A percentile compares a stretch with the other conserved stretches of the same genome.
phyloP scores from a whole-genome alignment of 352 stramenopile genomes.

The Bremia lactucae region DNA sequence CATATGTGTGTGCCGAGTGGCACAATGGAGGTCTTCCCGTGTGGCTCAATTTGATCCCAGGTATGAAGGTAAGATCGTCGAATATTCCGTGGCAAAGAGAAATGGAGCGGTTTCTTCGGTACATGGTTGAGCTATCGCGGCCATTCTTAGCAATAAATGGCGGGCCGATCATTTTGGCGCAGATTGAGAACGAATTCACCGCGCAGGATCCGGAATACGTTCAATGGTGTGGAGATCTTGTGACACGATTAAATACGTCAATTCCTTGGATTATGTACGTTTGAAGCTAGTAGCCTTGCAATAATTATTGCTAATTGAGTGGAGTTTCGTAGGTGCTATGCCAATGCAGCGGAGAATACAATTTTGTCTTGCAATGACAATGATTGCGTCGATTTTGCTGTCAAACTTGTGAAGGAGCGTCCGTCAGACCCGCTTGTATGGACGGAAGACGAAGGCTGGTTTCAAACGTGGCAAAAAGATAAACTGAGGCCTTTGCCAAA shows the following conservation, averaged over 20 bases:
- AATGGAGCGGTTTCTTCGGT: conserved; percentile 49
- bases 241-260: conserved; percentile 36
- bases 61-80: conserved; percentile 38
- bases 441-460: conserved; percentile 72
- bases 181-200: conserved; percentile 66
- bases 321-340: conserved; percentile 33
- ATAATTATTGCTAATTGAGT: not conserved
- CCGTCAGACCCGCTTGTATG: conserved; percentile 49
- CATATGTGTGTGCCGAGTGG: conserved; percentile 63
- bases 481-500: conserved; percentile 20
- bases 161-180: conserved; percentile 59
- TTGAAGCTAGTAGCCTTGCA: not conserved
- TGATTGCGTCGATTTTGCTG: conserved; percentile 55
- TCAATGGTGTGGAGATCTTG: conserved; percentile 43
- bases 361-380: conserved; percentile 57
- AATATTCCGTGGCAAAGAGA: conserved; percentile 29
- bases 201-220: conserved; percentile 39
- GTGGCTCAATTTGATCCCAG: conserved; percentile 45
- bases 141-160: conserved; percentile 53
- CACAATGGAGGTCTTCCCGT: conserved; percentile 47
- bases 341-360: conserved; percentile 50
- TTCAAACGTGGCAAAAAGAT: conserved; percentile 44
- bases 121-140: conserved; percentile 51
- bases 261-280: conserved; percentile 72
- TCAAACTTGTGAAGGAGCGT: conserved; percentile 28